These are phyloP conservation scores for Globisporangium iwayamae DNA, from an alignment of 352 stramenopile species.

Conservation along the genomic window DNA sequence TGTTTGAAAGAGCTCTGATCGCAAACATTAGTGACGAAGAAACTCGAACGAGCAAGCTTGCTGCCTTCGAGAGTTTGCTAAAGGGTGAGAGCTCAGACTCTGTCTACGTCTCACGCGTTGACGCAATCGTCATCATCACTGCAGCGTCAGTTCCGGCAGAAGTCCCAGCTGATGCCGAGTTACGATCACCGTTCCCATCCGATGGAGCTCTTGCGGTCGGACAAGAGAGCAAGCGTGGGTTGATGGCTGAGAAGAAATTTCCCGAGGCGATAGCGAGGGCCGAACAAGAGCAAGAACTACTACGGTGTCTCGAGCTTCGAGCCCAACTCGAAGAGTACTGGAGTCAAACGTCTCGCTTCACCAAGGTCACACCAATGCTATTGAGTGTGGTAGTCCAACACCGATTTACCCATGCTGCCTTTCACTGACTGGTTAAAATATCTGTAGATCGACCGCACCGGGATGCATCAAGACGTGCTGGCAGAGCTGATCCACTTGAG, in stretches of 20 bases:
- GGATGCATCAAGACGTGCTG: constrained; percentile 31
- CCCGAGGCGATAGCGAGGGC: constrained; percentile 1
- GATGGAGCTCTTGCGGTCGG: background rate
- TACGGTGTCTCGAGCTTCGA: constrained; percentile 2
- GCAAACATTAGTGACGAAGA: constrained; percentile 16
- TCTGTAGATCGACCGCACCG: constrained; percentile 22
- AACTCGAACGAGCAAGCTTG: constrained; percentile 1
- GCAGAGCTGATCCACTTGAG: constrained; percentile 35
- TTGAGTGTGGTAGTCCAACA: background rate
- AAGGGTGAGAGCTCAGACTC: constrained; percentile 6
- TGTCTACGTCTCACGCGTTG: constrained; percentile 7
- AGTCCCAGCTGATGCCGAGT: background rate
- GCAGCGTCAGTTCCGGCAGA: background rate
- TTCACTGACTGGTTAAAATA: background rate
- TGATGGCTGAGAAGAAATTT: constrained; percentile 11
- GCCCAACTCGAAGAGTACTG: constrained; percentile 19
- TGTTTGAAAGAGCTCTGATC: constrained; percentile 41
- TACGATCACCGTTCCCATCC: background rate
- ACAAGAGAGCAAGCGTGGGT: constrained; percentile 7
- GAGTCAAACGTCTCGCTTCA: constrained; percentile 9
- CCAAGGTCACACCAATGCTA: constrained; percentile 6
- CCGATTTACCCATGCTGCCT: background rate
- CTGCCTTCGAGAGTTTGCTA: constrained; percentile 8
- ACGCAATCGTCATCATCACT: constrained; percentile 6
- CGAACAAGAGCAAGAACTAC: constrained; percentile 4